Evolutionary conservation across 1,139 yeast species (phyloP).

Genomic region (Torulaspora globosa): DNA sequence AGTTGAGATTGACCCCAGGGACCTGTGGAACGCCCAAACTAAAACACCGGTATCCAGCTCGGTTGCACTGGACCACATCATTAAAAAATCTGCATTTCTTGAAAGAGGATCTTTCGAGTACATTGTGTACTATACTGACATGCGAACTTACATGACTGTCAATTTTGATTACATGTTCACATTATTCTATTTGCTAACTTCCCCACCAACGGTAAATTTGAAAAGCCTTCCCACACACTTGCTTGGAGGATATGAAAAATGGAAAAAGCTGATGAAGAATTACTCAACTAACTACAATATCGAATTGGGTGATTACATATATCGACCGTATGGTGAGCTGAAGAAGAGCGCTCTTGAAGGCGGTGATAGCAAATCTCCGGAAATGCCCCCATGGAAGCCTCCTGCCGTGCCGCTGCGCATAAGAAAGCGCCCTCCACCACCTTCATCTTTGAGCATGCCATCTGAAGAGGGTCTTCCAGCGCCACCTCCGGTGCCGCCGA

Average conservation of each 20-base stretch:
- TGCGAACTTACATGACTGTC: slow-evolving; percentile 36
- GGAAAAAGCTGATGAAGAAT: slow-evolving; percentile 30
- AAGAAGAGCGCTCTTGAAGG: slow-evolving; percentile 1
- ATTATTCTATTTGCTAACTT: slow-evolving; percentile 29
- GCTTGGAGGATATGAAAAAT: slow-evolving; percentile 37
- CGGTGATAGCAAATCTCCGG: slow-evolving; percentile 11
- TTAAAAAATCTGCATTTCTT: slow-evolving; percentile 41
- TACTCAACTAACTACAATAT: slow-evolving; percentile 24
- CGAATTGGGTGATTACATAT: slow-evolving; percentile 22
- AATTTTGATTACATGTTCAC: slow-evolving; percentile 36
- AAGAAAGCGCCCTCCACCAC: slow-evolving; percentile 33
- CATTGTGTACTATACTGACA: slow-evolving; percentile 51
- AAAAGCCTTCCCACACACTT: slow-evolving; percentile 29
- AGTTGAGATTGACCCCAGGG: slow-evolving; percentile 57
- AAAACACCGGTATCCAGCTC: slow-evolving; percentile 37
- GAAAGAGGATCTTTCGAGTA: slow-evolving; percentile 49
- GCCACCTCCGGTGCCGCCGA: slow-evolving; percentile 25
- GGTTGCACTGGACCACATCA: slow-evolving; percentile 42
- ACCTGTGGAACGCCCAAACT: slow-evolving; percentile 32
- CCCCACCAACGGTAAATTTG: slow-evolving; percentile 20
- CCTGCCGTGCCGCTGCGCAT: slow-evolving; percentile 28
- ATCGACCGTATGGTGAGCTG: slow-evolving; percentile 20
- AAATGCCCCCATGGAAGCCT: slow-evolving; percentile 25
- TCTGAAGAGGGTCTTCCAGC: slow-evolving; percentile 6
- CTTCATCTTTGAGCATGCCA: slow-evolving; percentile 23